phyloP scores from a whole-genome alignment of 352 stramenopile genomes.

The Globisporangium rhizosaccharum region DNA sequence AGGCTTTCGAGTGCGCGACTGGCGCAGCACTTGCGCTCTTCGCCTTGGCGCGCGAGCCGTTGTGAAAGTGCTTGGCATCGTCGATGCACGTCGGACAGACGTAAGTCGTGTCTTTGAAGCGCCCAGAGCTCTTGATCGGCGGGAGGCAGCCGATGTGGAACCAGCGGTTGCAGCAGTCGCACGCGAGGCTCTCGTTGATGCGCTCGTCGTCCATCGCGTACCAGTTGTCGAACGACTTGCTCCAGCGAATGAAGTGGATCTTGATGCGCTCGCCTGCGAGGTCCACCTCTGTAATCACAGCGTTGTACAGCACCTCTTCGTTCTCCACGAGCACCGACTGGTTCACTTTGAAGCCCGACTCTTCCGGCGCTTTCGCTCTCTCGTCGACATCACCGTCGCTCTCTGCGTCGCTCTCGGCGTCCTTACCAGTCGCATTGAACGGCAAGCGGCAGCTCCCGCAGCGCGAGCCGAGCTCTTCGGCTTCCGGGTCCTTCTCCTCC shows the following conservation, averaged over 20 bases:
- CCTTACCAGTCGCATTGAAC: constrained; percentile 37
- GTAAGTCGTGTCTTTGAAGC: constrained; percentile 85
- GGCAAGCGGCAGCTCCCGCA: constrained; percentile 59
- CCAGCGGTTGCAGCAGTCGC: constrained; percentile 86
- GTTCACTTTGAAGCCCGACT: constrained; percentile 68
- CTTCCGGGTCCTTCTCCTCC: constrained; percentile 28
- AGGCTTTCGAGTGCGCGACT: constrained; percentile 1
- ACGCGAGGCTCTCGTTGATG: constrained; percentile 86
- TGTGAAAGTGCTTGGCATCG: constrained; percentile 68
- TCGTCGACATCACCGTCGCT: constrained; percentile 9
- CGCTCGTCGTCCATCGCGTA: constrained; percentile 87
- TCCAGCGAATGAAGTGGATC: constrained; percentile 85
- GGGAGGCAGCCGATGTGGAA: constrained; percentile 85
- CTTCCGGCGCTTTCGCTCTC: constrained; percentile 4
- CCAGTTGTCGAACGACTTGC: constrained; percentile 86
- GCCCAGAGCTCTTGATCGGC: constrained; percentile 77
- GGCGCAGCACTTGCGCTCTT: constrained; percentile 22
- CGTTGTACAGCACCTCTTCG: constrained; percentile 85
- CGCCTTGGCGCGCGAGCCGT: constrained; percentile 44
- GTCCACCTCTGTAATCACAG: constrained; percentile 81
- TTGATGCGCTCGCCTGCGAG: constrained; percentile 65
- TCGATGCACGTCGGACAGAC: constrained; percentile 78
- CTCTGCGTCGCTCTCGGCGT: constrained; percentile 8
- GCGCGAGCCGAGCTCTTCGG: constrained; percentile 53
- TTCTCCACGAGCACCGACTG: constrained; percentile 83